Percentiles rank a stretch among this genome's conserved stretches.
These are phyloP conservation scores for Emergomyces orientalis DNA, from an alignment of 2,329 filamentous ascomycete genomes.

Conservation along the genomic window DNA sequence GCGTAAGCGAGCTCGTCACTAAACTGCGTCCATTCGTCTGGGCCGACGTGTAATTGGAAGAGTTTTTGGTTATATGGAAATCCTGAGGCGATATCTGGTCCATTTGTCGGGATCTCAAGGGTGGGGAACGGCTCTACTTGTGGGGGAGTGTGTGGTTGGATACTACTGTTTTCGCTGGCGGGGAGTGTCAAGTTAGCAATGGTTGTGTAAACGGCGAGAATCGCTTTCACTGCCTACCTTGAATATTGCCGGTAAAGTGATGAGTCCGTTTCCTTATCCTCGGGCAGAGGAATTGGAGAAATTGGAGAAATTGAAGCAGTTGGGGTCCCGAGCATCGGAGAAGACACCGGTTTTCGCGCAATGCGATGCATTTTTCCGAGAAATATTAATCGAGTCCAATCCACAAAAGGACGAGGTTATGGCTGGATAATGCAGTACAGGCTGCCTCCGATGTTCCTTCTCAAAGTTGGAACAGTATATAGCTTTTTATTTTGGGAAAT, in stretches of 20 bases:
- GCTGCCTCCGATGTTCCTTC: too few species aligned
- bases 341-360: background rate
- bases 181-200: background rate
- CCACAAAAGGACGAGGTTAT: background rate
- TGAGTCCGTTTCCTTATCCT: background rate
- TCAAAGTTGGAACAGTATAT: background rate
- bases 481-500: background rate
- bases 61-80: slow-evolving; percentile 12
- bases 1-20: slow-evolving; percentile 10
- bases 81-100: slow-evolving; percentile 7
- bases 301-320: background rate
- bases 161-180: background rate
- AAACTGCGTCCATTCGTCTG: slow-evolving; percentile 13
- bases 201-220: background rate
- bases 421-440: background rate
- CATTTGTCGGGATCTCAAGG: slow-evolving; percentile 10
- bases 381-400: background rate
- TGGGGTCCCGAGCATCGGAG: background rate
- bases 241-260: background rate
- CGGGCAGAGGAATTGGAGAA: background rate
- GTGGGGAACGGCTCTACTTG: background rate
- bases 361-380: background rate
- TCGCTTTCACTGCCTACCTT: background rate
- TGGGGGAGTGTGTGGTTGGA: background rate
- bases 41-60: slow-evolving; percentile 9